These are phyloP conservation scores for Theileria equi DNA, from an alignment of 169 alveolate genomes.

Conservation along the genomic window DNA sequence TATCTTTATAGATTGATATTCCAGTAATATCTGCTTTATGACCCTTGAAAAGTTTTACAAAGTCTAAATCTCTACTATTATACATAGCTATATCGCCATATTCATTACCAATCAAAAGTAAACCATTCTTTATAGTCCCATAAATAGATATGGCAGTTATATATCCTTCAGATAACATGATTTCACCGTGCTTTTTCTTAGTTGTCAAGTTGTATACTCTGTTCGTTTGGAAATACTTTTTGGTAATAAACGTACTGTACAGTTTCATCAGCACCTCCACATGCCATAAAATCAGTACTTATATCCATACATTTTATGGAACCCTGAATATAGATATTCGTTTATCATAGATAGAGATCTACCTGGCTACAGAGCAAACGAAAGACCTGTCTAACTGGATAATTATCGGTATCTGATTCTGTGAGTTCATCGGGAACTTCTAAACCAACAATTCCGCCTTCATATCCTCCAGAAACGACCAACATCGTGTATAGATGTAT, in stretches of 20 bases:
- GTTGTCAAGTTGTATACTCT: slow-evolving; percentile 49
- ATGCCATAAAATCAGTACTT: slow-evolving; percentile 29
- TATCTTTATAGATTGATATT: slow-evolving; percentile 50
- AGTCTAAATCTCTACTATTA: slow-evolving; percentile 12
- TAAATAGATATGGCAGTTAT: slow-evolving; percentile 39
- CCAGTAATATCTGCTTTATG: slow-evolving; percentile 44
- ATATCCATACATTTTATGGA: slow-evolving; percentile 53
- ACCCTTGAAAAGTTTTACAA: slow-evolving; percentile 43
- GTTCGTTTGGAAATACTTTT: neutral
- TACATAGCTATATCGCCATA: slow-evolving; percentile 37
- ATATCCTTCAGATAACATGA: slow-evolving; percentile 52
- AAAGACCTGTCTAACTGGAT: slow-evolving; percentile 16
- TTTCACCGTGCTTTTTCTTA: slow-evolving; percentile 60
- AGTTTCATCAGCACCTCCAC: slow-evolving; percentile 67
- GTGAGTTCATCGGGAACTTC: slow-evolving; percentile 3
- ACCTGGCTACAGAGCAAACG: slow-evolving; percentile 60
- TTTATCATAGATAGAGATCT: neutral
- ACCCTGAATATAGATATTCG: slow-evolving; percentile 43
- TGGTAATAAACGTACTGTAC: slow-evolving; percentile 34
- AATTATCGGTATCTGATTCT: neutral
- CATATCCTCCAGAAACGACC: slow-evolving; percentile 59
- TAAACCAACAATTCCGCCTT: slow-evolving; percentile 60
- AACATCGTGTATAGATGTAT: too few species aligned
- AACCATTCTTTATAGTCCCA: slow-evolving; percentile 38
- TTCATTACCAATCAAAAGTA: slow-evolving; percentile 54